Conservation (phyloP, 2,329 filamentous ascomycete species). For the Cordyceps cateniannulata region DNA sequence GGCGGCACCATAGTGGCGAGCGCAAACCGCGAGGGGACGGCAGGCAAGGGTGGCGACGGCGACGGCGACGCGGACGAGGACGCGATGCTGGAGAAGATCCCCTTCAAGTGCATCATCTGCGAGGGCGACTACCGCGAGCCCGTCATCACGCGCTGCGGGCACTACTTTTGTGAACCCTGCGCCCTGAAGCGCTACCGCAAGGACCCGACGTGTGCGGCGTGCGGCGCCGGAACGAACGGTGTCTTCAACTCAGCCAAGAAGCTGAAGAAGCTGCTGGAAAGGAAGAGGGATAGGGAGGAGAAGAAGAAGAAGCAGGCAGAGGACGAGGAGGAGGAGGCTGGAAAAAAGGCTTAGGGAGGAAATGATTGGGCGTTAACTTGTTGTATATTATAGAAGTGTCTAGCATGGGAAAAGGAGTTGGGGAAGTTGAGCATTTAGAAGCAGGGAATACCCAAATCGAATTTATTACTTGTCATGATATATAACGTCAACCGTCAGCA, state of each 20-base stretch:
- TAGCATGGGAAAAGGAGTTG: not conserved
- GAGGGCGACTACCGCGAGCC: slow-evolving; percentile 70
- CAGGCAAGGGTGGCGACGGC: slow-evolving; percentile 14
- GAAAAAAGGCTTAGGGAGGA: not conserved
- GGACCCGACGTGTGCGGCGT: slow-evolving; percentile 80
- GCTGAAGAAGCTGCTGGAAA: slow-evolving; percentile 71
- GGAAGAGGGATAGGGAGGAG: slow-evolving; percentile 57
- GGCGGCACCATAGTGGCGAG: slow-evolving; percentile 57
- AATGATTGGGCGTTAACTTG: not conserved
- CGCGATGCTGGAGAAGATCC: slow-evolving; percentile 72
- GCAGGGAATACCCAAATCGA: slow-evolving; percentile 2
- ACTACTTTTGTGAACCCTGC: slow-evolving; percentile 93
- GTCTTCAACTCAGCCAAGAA: slow-evolving; percentile 87
- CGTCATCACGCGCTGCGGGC: slow-evolving; percentile 81
- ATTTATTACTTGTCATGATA: not conserved
- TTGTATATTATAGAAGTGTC: not conserved
- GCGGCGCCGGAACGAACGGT: slow-evolving; percentile 76
- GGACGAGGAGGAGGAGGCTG: slow-evolving; percentile 46
- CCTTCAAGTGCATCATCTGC: slow-evolving; percentile 86
- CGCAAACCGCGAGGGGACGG: slow-evolving; percentile 40
- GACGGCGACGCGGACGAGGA: slow-evolving; percentile 54
- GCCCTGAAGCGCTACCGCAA: slow-evolving; percentile 81
- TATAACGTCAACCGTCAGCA: not conserved
- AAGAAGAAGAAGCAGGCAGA: slow-evolving; percentile 49
- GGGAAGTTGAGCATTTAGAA: not conserved